Percentiles rank a stretch among this genome's conserved stretches.
These are phyloP conservation scores for Atalantia buxifolia DNA, from an alignment of 345 rosid genomes.

Conservation along the genomic window DNA sequence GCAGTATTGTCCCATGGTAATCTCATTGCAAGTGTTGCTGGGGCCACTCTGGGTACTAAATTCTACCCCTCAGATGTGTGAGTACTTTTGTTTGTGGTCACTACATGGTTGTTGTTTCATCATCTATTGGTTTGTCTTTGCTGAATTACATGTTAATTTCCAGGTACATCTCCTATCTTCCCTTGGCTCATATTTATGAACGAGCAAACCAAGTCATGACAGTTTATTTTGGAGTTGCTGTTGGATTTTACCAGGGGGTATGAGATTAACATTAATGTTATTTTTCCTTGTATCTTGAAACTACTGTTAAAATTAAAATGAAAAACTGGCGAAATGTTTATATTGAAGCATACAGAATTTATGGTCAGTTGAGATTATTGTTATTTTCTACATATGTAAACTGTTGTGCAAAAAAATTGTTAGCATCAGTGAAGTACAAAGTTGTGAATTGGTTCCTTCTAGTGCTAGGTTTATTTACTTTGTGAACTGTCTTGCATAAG, in stretches of 20 bases:
- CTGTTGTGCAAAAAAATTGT: not conserved
- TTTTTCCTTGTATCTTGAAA: not conserved
- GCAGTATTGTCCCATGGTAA: constrained; percentile 83
- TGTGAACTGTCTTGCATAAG: constrained; percentile 1
- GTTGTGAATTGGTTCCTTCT: not conserved
- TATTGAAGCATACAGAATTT: not conserved
- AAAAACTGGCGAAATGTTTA: not conserved
- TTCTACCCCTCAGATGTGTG: constrained; percentile 85
- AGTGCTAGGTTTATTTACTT: not conserved
- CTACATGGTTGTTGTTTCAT: not conserved
- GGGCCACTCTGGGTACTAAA: constrained; percentile 36
- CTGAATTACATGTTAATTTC: constrained; percentile 17
- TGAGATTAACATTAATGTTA: constrained; percentile 17
- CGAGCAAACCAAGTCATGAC: constrained; percentile 62
- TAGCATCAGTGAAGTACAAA: not conserved
- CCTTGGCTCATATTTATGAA: constrained; percentile 95
- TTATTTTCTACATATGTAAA: not conserved
- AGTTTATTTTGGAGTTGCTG: constrained; percentile 72
- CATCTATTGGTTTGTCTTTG: constrained; percentile 13
- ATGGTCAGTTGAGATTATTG: not conserved
- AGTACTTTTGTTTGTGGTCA: constrained; percentile 29
- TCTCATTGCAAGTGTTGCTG: constrained; percentile 86
- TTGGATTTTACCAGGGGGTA: constrained; percentile 99
- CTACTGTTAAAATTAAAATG: not conserved
- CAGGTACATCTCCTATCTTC: constrained; percentile 96